A percentile compares a stretch with the other conserved stretches of the same genome.
Evolutionary conservation across 2,329 filamentous ascomycete species (phyloP).

Genomic region (Aspergillus chevalieri): DNA sequence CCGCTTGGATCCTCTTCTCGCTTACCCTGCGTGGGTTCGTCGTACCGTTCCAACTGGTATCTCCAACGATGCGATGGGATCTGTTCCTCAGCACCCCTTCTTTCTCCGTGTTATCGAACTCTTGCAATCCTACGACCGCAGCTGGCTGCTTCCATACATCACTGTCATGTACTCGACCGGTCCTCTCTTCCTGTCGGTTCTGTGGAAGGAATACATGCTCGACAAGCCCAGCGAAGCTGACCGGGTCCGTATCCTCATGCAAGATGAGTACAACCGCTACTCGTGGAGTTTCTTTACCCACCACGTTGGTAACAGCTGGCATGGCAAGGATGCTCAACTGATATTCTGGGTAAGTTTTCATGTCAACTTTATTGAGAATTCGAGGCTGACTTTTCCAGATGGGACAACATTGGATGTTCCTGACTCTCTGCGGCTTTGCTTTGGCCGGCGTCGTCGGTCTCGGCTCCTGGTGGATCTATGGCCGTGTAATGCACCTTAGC

Average conservation of each 20-base stretch:
- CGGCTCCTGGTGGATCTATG: constrained; percentile 47
- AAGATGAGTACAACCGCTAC: constrained; percentile 62
- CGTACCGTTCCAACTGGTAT: constrained; percentile 71
- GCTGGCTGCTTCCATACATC: constrained; percentile 66
- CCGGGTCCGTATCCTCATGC: constrained; percentile 63
- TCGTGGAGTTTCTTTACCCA: constrained; percentile 68
- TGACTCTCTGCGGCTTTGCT: constrained; percentile 48
- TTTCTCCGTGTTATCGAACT: constrained; percentile 64
- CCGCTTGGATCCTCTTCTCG: constrained; percentile 60
- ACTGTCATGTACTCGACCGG: constrained; percentile 76
- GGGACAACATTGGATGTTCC: constrained; percentile 51
- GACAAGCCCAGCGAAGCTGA: constrained; percentile 36
- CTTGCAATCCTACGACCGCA: constrained; percentile 61
- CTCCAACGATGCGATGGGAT: constrained; percentile 74
- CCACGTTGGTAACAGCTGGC: constrained; percentile 60
- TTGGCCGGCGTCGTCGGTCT: constrained; percentile 44
- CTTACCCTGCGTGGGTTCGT: constrained; percentile 64
- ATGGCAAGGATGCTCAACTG: constrained; percentile 56
- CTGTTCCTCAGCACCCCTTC: constrained; percentile 66
- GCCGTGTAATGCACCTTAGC: constrained; percentile 39
- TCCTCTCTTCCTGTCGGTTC: constrained; percentile 67
- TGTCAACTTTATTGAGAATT: neutral
- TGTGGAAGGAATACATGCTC: constrained; percentile 68
- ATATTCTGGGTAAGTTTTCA: constrained; percentile 54
- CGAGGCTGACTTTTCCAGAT: constrained; percentile 31